Percentiles rank a stretch among this genome's conserved stretches.
phyloP scores from a whole-genome alignment of 2,329 filamentous ascomycete species.

The Exophiala oligosperma region DNA sequence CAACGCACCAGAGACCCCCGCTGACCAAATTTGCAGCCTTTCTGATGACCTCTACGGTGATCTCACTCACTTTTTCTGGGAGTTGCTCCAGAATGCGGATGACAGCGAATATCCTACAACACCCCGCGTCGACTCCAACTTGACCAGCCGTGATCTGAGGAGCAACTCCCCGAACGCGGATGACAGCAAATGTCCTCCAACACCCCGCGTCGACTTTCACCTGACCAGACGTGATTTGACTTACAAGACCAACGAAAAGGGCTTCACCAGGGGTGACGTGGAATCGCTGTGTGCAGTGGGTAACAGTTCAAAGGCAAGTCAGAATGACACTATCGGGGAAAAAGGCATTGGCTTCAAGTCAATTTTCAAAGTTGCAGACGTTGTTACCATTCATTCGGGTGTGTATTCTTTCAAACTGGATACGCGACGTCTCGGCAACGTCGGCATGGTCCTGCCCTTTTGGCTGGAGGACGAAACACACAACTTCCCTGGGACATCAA shows the following conservation, averaged over 20 bases:
- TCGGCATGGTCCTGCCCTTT: slow-evolving; percentile 9
- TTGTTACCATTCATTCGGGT: slow-evolving; percentile 7
- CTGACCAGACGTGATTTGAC: no score
- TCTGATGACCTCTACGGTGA: slow-evolving; percentile 10
- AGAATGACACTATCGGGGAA: slow-evolving; percentile 33
- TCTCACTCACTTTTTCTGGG: slow-evolving; percentile 21
- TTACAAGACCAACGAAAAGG: slow-evolving; percentile 39
- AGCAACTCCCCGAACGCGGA: slow-evolving; percentile 37
- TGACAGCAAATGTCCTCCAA: slow-evolving; percentile 36
- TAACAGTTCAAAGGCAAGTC: slow-evolving; percentile 34
- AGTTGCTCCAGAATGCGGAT: slow-evolving; percentile 45
- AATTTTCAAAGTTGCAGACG: slow-evolving; percentile 35
- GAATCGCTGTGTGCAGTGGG: slow-evolving; percentile 31
- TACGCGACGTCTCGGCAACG: slow-evolving; percentile 3
- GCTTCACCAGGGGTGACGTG: slow-evolving; percentile 39
- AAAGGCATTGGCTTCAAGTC: slow-evolving; percentile 40
- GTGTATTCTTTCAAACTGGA: slow-evolving; percentile 5
- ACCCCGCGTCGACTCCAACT: slow-evolving; percentile 4
- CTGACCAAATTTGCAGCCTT: slow-evolving; percentile 10
- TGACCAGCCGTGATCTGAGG: not conserved
- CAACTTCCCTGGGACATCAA: slow-evolving; percentile 5
- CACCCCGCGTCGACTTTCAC: not conserved
- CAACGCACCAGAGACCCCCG: not conserved
- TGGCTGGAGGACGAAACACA: slow-evolving; percentile 6
- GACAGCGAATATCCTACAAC: slow-evolving; percentile 36